Conservation (phyloP, 495 filamentous ascomycete species). For the Jackrogersella multiformis region DNA sequence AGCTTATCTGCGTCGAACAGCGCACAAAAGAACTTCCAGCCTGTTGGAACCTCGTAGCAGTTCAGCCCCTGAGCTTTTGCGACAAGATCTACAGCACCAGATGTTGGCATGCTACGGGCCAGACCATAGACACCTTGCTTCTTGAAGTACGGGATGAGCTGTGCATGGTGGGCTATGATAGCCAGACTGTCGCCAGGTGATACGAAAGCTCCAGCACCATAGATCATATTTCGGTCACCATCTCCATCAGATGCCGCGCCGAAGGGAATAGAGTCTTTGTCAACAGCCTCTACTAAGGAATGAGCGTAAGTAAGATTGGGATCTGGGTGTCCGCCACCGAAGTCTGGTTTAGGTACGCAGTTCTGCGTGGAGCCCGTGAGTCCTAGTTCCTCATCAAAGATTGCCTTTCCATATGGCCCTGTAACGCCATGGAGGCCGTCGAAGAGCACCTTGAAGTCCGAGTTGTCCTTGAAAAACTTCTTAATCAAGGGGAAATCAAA, state of each 20-base stretch:
- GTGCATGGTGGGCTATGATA: constrained; percentile 95
- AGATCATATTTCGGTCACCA: constrained; percentile 99
- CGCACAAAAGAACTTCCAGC: constrained; percentile 99
- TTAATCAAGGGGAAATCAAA: constrained; percentile 97
- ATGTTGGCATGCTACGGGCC: constrained; percentile 96
- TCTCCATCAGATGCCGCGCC: constrained; percentile 96
- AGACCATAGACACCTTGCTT: constrained; percentile 95
- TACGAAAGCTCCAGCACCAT: constrained; percentile 94
- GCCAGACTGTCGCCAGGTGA: constrained; percentile 96
- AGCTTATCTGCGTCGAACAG: constrained; percentile 97
- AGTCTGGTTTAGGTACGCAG: constrained; percentile 91
- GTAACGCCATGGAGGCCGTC: constrained; percentile 95
- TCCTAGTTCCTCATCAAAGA: constrained; percentile 93
- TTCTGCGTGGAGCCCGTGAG: constrained; percentile 87
- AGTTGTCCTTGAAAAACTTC: constrained; percentile 82
- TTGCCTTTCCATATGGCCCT: constrained; percentile 91
- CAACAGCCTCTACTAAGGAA: constrained; percentile 91
- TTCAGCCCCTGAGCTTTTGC: constrained; percentile 91
- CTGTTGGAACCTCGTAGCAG: constrained; percentile 96
- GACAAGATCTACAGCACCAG: constrained; percentile 92
- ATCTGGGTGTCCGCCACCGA: constrained; percentile 96
- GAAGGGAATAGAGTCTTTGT: constrained; percentile 91
- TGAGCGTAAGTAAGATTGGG: constrained; percentile 98
- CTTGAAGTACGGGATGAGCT: constrained; percentile 96
- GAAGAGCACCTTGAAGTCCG: constrained; percentile 96